Evolutionary conservation across 345 rosid genomes (phyloP), one percentile per base, ranked within the genome.

Genomic region (Citrus unshiu): DNA sequence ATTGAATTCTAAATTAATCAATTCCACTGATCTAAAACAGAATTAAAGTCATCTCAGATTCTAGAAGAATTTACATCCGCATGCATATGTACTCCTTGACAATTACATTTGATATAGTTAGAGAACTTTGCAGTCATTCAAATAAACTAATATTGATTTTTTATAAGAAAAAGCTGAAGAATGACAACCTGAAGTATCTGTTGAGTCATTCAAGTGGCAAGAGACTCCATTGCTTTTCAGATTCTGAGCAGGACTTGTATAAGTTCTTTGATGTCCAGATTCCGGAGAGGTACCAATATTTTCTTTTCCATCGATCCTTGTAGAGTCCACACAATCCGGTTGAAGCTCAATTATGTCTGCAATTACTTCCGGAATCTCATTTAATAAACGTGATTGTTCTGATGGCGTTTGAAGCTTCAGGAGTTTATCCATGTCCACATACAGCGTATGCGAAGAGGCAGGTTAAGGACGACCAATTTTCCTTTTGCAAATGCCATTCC

Each of bases 361-460:
- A 78, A 86, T 82, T 57, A 89, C 85, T 72, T 85, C 70, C 3
- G 94, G 90, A 78, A 82, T 68, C 80, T 86, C 84, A 59, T 66
- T 73, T 78, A 84, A 78, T 62, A 87, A 77, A 29, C 92, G 88
- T 34, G 82, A 75, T 74, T 87, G 88, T 77, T 89, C 91, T 2
- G 64, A 43, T 12, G 91, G 89, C 22, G 57, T 80, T 78, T 71
- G 79, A 78, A 90, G 92, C 64, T 82, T 77, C 54, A 27, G 57
- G 82, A 72, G 72, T 61, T 76, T 83, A n/a, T 82, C 86, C 72
- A 86, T 62, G 77, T 82, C 84, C 76, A 69, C 81, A 27, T 30
- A 70, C 6, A 87, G 73, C 30, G 90, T 90, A 79, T 19, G 57
- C 32, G 25, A 49, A 51, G 32, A 77, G 71, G 69, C 29, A 72